These are phyloP conservation scores for Penicillium sp. DNA, from an alignment of 2,329 filamentous ascomycete species.

Conservation along the genomic window DNA sequence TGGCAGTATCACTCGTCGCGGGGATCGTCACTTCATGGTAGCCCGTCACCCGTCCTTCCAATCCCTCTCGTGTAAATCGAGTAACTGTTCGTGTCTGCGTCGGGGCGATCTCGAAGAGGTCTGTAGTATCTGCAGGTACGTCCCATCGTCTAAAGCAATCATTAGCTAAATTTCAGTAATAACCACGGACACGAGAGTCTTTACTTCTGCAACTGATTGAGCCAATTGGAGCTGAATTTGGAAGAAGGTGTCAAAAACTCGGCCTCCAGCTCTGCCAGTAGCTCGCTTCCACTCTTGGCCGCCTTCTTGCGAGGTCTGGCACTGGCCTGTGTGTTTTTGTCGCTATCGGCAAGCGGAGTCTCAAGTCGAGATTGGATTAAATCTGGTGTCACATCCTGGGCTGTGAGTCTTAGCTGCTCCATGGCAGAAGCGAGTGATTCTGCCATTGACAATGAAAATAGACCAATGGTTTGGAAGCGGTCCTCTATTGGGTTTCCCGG, in stretches of 20 bases:
- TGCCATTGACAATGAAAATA: constrained; percentile 25
- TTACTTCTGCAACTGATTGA: constrained; percentile 82
- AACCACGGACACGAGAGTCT: constrained; percentile 19
- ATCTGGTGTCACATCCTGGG: constrained; percentile 28
- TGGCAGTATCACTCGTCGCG: constrained; percentile 84
- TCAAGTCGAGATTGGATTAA: constrained; percentile 28
- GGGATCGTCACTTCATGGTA: constrained; percentile 94
- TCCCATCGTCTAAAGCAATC: constrained; percentile 68
- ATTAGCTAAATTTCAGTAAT: background rate
- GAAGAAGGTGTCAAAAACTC: constrained; percentile 79
- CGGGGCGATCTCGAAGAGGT: constrained; percentile 82
- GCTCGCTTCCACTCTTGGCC: constrained; percentile 56
- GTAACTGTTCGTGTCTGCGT: constrained; percentile 95
- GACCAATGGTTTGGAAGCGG: background rate
- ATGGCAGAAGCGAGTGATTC: constrained; percentile 35
- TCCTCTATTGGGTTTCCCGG: constrained; percentile 2
- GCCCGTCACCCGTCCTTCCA: constrained; percentile 89
- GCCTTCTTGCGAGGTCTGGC: constrained; percentile 48
- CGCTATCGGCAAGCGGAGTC: constrained; percentile 36
- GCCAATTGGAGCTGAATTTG: constrained; percentile 80
- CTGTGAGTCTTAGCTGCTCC: constrained; percentile 33
- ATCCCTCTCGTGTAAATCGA: constrained; percentile 84
- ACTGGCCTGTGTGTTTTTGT: constrained; percentile 37
- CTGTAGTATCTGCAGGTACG: constrained; percentile 74
- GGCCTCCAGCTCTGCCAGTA: constrained; percentile 72